Base-by-base conservation (phyloP, 2,329 filamentous ascomycete species). In the Claviceps sorghi region DNA sequence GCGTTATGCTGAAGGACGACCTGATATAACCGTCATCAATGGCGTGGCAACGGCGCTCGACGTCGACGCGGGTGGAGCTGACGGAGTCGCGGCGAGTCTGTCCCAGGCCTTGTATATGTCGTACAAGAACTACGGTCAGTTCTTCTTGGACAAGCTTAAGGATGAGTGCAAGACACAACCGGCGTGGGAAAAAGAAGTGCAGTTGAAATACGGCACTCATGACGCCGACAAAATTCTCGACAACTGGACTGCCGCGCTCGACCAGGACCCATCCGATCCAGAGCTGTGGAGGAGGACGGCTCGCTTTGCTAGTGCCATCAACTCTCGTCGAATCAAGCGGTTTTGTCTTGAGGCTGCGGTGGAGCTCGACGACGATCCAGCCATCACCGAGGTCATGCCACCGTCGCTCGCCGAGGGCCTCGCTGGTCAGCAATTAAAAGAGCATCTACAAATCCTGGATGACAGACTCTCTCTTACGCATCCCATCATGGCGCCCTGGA, bases 111-210 rank as follows among this genome's bases (percentile, higher is more conserved):
- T 97, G 21, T 96, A 95, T 62, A 77, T 98, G 8, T 86, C 91
- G 1, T 88, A 94, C 73, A 98, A 97, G 67, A 98, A 97, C 60
- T 83, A 91, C 68, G 93, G 89, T 43, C 88, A 97, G 62, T 96
- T 95, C 63, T 73, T 84, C 53, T 73, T 98, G n/a, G 91, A 98
- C 52, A 67, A 64, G 50, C 58, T 68, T 3, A 69, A 65, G 52
- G 68, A 70, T 21, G 52, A 57, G 36, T 53, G 49, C 5, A 52
- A 52, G n/a, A 64, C 72, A 70, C 53, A 79, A 84, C 58, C 82
- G 75, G 59, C 70, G 79, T 65, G 74, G 64, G 60, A 59, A 30
- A 51, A 56, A 1, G 60, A 61, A 42, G 29, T 49, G 8, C 61
- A 59, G 36, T 52, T 68, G 11, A 58, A 55, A 40, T 67, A 67